Base-by-base conservation (phyloP, 305 asterid species). In the Fraxinus sp. region DNA sequence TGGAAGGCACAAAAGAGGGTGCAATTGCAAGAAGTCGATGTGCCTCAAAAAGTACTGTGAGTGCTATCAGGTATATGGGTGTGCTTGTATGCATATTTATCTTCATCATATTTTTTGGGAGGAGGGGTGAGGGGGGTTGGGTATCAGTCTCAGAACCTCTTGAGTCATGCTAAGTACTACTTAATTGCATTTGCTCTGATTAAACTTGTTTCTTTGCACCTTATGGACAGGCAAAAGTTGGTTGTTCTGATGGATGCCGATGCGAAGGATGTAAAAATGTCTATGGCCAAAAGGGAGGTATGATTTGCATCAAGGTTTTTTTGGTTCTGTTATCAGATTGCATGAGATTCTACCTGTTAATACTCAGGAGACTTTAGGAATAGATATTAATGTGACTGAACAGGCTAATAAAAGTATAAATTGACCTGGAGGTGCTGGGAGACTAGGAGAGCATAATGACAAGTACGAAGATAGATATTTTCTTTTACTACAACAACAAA, bases 21-120 rank as follows among this genome's bases (percentile, higher is more conserved):
- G 97, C 91, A 93, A 90, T 84, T 92, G 98, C 89, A 94, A 91
- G 94, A 94, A 91, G 86, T 93, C 98, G 22, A 93, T 90, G 94
- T 94, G 98, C 78, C 88, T 88, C 86, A 92, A 93, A 84, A 91
- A 92, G 89, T 94, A 94, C 83, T 94, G 98, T 78, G 97, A 93
- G 89, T 93, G 97, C 92, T 94, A 88, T 88, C 97, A 91, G 96
- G 98, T 94, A 80, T 81, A 85, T 78, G 79, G 75, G 76, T n/a
- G 35, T 79, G 33, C 70, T 10, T 16, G 62, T 10, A 28, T 72
- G 52, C 68, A 46, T 59, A 22, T 30, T 75, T 10, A 72, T 36
- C 24, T 66, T 59, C 20, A 30, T 70, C 1, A 0, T 28, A 13
- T 70, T 70, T 68, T 28, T 68, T 28, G 7, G 14, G 37, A 14